Percentiles rank a stretch among this genome's conserved stretches.
Evolutionary conservation across 345 rosid species (phyloP).

Genomic region (Theobroma cacao): DNA sequence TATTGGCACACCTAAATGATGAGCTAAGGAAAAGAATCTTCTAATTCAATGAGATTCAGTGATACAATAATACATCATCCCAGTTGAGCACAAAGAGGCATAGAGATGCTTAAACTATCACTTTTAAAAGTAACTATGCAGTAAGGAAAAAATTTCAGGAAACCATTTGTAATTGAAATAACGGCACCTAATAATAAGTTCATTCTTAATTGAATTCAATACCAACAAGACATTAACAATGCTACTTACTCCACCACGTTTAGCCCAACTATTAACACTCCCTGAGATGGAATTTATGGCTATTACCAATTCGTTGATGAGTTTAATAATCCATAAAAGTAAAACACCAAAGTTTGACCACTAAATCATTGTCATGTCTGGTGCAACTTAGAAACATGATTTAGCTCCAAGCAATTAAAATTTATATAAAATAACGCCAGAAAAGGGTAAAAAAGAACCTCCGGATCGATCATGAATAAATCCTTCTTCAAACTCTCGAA

Average conservation of each 20-base stretch:
- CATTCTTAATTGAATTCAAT: background rate
- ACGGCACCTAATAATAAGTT: background rate
- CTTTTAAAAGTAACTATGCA: background rate
- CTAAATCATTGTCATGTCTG: background rate
- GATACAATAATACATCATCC: background rate
- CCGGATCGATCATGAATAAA: constrained; percentile 65
- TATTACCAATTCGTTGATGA: background rate
- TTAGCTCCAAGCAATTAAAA: background rate
- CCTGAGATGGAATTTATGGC: background rate
- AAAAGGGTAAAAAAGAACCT: constrained; percentile 44
- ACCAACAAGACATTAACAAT: background rate
- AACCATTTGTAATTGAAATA: background rate
- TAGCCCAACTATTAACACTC: background rate
- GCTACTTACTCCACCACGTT: background rate
- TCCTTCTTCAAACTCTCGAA: constrained; percentile 45
- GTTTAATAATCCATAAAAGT: background rate
- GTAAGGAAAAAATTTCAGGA: background rate
- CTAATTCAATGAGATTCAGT: background rate
- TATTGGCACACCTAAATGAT: constrained; percentile 1
- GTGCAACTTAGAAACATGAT: background rate
- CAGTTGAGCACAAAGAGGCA: background rate
- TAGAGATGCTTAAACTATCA: background rate
- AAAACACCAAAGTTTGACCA: background rate
- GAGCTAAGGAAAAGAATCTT: background rate
- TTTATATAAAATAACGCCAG: background rate